Percentiles rank a stretch among this genome's conserved stretches.
These are phyloP conservation scores for Xylaria sp. DNA, from an alignment of 2,329 filamentous ascomycete species.

Conservation along the genomic window DNA sequence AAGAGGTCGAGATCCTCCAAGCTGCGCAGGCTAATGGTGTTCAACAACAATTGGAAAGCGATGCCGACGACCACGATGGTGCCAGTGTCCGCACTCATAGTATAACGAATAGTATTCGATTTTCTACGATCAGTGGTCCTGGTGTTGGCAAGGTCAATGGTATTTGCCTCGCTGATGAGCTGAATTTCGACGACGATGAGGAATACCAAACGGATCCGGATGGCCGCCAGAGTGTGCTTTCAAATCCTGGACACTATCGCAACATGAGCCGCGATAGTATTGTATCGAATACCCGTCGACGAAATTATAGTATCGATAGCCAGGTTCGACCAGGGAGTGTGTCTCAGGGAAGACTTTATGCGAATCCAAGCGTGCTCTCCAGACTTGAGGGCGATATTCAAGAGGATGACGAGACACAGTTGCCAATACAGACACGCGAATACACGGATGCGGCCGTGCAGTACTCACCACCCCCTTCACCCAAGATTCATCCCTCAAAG, in stretches of 20 bases:
- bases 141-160: constrained; percentile 65
- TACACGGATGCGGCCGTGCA: constrained; percentile 63
- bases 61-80: constrained; percentile 71
- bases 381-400: constrained; percentile 58
- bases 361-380: constrained; percentile 62
- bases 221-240: constrained; percentile 67
- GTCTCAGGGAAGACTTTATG: constrained; percentile 56
- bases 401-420: constrained; percentile 54
- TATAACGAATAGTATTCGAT: constrained; percentile 73
- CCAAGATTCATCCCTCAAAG: constrained; percentile 53
- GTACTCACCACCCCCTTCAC: constrained; percentile 82
- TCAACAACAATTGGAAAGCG: constrained; percentile 55
- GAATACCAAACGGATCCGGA: constrained; percentile 73
- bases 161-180: constrained; percentile 85
- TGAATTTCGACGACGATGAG: constrained; percentile 84
- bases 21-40: constrained; percentile 53
- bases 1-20: constrained; percentile 80
- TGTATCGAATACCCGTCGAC: constrained; percentile 53
- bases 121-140: constrained; percentile 69
- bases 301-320: constrained; percentile 65
- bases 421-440: constrained; percentile 47
- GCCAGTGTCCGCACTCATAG: constrained; percentile 77
- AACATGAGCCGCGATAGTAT: constrained; percentile 64
- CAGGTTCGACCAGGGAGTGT: constrained; percentile 61
- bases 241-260: constrained; percentile 56